Conservation (phyloP, 768 basidiomycete species). For the Auriscalpium vulgare region DNA sequence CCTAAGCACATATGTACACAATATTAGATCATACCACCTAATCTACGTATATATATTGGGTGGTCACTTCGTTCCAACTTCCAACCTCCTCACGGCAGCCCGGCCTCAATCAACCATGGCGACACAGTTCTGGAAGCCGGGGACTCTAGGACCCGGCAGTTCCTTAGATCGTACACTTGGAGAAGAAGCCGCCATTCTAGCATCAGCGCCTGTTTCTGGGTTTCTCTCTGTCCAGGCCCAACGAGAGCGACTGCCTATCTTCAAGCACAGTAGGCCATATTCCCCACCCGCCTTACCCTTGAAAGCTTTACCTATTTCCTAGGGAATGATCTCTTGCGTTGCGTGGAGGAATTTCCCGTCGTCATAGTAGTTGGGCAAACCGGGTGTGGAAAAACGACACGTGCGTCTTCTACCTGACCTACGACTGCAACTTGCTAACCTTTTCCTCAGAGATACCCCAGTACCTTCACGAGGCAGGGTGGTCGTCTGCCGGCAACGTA, state of each 20-base stretch:
- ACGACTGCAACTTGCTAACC: slow-evolving; percentile 12
- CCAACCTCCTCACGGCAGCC: no score
- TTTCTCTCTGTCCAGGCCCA: slow-evolving; percentile 64
- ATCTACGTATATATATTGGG: no score
- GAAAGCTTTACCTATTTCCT: background rate
- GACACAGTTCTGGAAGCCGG: slow-evolving; percentile 86
- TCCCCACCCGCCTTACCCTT: background rate
- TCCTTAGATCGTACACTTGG: slow-evolving; percentile 78
- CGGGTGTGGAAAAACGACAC: slow-evolving; percentile 96
- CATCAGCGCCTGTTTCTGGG: slow-evolving; percentile 49
- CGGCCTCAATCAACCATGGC: slow-evolving; percentile 26
- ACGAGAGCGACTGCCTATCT: slow-evolving; percentile 80
- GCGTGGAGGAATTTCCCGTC: slow-evolving; percentile 76
- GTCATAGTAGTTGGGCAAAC: slow-evolving; percentile 91
- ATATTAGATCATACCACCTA: no score
- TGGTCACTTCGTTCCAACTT: no score
- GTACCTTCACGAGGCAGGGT: slow-evolving; percentile 89
- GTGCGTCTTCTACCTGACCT: slow-evolving; percentile 37
- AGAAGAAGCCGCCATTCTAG: slow-evolving; percentile 62
- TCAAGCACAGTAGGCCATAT: slow-evolving; percentile 64
- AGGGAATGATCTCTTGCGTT: slow-evolving; percentile 78
- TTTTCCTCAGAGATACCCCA: slow-evolving; percentile 76
- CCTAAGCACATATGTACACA: no score
- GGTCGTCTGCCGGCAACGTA: slow-evolving; percentile 74
- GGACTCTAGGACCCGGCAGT: slow-evolving; percentile 77